A percentile compares a stretch with the other conserved stretches of the same genome.
Conservation (phyloP, 164 flowering plant genomes). For the Euptelea pleiosperma region DNA sequence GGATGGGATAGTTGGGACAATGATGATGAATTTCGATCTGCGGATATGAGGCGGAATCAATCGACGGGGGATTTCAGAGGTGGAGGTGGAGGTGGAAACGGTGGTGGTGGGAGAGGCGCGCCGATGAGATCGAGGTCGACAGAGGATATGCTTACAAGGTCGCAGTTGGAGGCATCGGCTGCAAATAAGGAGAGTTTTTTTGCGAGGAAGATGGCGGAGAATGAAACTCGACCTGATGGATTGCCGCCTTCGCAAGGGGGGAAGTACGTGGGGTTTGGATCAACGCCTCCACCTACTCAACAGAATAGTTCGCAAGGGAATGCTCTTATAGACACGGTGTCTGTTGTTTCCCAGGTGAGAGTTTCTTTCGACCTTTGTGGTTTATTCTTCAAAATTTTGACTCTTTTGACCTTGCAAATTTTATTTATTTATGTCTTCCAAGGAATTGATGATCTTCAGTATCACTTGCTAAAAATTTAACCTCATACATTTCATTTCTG, state of each 20-base stretch:
- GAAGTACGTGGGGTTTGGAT: slow-evolving; percentile 96
- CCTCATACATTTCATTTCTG: too few relatives aligned
- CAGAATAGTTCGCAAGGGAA: slow-evolving; percentile 54
- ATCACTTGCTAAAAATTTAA: too few relatives aligned
- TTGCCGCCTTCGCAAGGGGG: slow-evolving; percentile 95
- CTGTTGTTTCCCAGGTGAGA: slow-evolving; percentile 82
- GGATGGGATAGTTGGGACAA: slow-evolving; percentile 93
- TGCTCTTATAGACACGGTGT: slow-evolving; percentile 48
- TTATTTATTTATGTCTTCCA: too few relatives aligned
- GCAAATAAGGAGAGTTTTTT: slow-evolving; percentile 80
- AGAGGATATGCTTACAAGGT: slow-evolving; percentile 60
- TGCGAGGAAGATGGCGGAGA: slow-evolving; percentile 71
- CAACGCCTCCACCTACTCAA: slow-evolving; percentile 47
- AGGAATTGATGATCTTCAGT: too few relatives aligned
- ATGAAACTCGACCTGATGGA: slow-evolving; percentile 77
- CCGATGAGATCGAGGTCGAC: slow-evolving; percentile 70
- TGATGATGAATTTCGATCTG: slow-evolving; percentile 44
- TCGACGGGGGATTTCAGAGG: slow-evolving; percentile 61
- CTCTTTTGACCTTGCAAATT: neutral
- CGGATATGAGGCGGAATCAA: slow-evolving; percentile 71
- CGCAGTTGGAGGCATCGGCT: slow-evolving; percentile 84
- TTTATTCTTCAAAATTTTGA: neutral
- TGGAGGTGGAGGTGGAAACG: too few relatives aligned
- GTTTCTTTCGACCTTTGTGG: neutral
- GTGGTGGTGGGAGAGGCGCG: slow-evolving; percentile 32